Evolutionary conservation across 176 grass and related monocot genomes (phyloP).

Genomic region (Typha latifolia): DNA sequence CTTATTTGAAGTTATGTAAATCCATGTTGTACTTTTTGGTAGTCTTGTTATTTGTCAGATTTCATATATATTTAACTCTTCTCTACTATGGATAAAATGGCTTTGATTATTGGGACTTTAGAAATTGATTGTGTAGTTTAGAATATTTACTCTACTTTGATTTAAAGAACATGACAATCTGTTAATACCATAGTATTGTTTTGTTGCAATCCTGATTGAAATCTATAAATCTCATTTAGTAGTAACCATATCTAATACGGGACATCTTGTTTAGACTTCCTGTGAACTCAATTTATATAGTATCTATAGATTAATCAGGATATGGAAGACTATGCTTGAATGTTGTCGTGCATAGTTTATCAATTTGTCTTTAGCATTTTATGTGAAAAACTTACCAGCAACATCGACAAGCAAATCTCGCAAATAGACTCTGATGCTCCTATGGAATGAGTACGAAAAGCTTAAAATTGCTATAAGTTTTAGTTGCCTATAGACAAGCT

Average conservation of each 20-base stretch:
- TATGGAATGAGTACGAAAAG: constrained; percentile 36
- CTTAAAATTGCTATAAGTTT: constrained; percentile 9
- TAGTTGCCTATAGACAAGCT: constrained; percentile 40
- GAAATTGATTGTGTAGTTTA: no score
- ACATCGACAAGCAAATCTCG: constrained; percentile 30
- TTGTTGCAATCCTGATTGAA: background rate
- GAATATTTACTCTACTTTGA: no score
- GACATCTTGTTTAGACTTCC: background rate
- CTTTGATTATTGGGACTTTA: no score
- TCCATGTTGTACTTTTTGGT: background rate
- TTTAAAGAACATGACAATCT: no score
- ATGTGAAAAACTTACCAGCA: constrained; percentile 39
- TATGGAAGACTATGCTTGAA: constrained; percentile 95
- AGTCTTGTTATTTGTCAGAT: background rate
- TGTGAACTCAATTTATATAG: constrained; percentile 2
- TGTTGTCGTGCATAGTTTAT: constrained; percentile 93
- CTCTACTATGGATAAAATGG: no score
- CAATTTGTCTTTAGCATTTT: constrained; percentile 85
- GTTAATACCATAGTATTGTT: background rate
- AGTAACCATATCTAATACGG: background rate
- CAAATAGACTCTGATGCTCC: constrained; percentile 33
- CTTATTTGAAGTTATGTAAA: background rate
- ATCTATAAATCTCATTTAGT: constrained; percentile 1
- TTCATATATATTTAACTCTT: no score
- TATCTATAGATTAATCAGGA: constrained; percentile 62